Percentiles rank a stretch among this genome's conserved stretches.
These are phyloP conservation scores for Kwoniella sp. DNA, from an alignment of 768 basidiomycete species.

Conservation along the genomic window DNA sequence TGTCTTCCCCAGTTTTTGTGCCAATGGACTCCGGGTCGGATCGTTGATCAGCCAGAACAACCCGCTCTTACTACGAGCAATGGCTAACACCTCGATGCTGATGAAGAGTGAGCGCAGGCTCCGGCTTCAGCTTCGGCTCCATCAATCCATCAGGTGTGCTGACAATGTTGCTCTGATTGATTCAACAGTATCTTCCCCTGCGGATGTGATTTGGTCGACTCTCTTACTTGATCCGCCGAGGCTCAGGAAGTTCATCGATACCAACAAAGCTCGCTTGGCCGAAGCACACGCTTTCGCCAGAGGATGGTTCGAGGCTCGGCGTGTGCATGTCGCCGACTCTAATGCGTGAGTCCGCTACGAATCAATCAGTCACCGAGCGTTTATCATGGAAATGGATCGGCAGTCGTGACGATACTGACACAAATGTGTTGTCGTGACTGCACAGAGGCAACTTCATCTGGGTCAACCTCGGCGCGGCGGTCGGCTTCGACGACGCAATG, in stretches of 20 bases:
- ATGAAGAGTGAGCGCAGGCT: slow-evolving; percentile 48
- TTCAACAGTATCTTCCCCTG: slow-evolving; percentile 42
- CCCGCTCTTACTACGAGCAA: slow-evolving; percentile 47
- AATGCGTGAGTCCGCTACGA: slow-evolving; percentile 36
- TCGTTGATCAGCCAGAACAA: slow-evolving; percentile 51
- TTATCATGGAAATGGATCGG: background rate
- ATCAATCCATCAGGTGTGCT: too few species aligned
- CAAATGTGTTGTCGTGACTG: background rate
- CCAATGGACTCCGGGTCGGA: slow-evolving; percentile 46
- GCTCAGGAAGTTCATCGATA: slow-evolving; percentile 35
- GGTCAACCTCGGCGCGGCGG: slow-evolving; percentile 44
- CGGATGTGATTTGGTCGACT: slow-evolving; percentile 45
- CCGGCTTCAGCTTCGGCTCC: too few species aligned
- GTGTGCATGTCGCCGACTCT: slow-evolving; percentile 44
- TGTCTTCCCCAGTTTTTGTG: slow-evolving; percentile 34
- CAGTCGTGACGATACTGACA: background rate
- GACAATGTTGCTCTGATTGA: background rate
- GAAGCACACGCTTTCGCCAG: slow-evolving; percentile 47
- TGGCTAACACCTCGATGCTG: slow-evolving; percentile 51
- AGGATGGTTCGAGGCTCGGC: slow-evolving; percentile 46
- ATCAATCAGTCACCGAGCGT: background rate
- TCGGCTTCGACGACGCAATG: slow-evolving; percentile 39
- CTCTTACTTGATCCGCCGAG: slow-evolving; percentile 28
- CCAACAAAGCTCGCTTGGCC: slow-evolving; percentile 33
- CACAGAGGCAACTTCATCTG: slow-evolving; percentile 52